Conservation (phyloP, 1,139 yeast genomes). For the Spencermartinsiella ligniputridi region DNA sequence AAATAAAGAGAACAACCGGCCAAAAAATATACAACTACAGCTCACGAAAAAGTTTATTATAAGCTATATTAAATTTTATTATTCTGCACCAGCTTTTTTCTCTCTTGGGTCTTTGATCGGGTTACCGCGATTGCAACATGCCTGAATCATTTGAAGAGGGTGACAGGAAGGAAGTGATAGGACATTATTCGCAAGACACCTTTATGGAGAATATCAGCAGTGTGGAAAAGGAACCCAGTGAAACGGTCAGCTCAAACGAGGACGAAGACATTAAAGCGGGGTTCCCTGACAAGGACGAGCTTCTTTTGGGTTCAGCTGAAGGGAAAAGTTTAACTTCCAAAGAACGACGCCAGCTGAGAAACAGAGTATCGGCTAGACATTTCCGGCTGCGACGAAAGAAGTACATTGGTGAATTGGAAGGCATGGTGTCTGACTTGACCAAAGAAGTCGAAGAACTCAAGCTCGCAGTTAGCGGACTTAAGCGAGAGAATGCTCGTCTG, state of each 20-base stretch:
- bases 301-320: slow-evolving; percentile 28
- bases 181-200: background rate
- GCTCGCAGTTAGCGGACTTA: slow-evolving; percentile 1
- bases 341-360: slow-evolving; percentile 32
- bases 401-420: slow-evolving; percentile 31
- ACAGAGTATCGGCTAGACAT: slow-evolving; percentile 33
- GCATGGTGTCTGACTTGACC: slow-evolving; percentile 25
- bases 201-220: background rate
- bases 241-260: background rate
- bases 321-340: slow-evolving; percentile 30
- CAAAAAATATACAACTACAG: no score
- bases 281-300: slow-evolving; percentile 31
- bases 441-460: slow-evolving; percentile 21
- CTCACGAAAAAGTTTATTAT: no score
- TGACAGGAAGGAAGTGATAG: background rate
- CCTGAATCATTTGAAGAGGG: background rate
- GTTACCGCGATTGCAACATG: no score
- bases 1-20: no score
- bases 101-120: no score
- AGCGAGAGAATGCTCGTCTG: slow-evolving; percentile 6
- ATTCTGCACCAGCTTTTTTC: no score
- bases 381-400: slow-evolving; percentile 33
- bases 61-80: no score
- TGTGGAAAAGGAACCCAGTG: background rate
- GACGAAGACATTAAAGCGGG: slow-evolving; percentile 10